Conservation (phyloP, 2,329 filamentous ascomycete species). For the Eurotiales sp. region DNA sequence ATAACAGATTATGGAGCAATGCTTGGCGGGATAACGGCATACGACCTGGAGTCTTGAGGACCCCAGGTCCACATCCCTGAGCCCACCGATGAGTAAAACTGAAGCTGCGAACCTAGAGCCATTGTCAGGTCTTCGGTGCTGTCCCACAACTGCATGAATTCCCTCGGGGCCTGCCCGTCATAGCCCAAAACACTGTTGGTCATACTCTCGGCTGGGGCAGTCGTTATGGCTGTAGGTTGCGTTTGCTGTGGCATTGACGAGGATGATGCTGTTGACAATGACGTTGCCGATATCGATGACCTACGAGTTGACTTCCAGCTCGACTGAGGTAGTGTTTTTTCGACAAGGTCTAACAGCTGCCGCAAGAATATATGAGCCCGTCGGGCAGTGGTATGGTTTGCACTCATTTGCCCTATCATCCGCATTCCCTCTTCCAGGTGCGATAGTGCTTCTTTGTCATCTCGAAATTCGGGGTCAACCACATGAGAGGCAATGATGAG, state of each 20-base stretch:
- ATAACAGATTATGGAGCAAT: slow-evolving; percentile 3
- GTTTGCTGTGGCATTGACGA: slow-evolving; percentile 1
- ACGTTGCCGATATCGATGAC: slow-evolving; percentile 2
- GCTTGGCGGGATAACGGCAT: background rate
- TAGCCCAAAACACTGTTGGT: background rate
- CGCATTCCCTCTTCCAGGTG: slow-evolving; percentile 15
- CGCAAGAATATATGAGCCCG: slow-evolving; percentile 14
- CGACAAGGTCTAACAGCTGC: slow-evolving; percentile 12
- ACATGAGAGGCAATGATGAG: slow-evolving; percentile 15
- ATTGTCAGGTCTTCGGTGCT: slow-evolving; percentile 10
- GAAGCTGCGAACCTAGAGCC: slow-evolving; percentile 11
- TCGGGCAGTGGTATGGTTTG: slow-evolving; percentile 13
- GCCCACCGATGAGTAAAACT: slow-evolving; percentile 11
- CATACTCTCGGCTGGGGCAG: background rate
- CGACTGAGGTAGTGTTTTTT: slow-evolving; percentile 6
- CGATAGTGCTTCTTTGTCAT: slow-evolving; percentile 13
- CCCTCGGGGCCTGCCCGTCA: slow-evolving; percentile 2
- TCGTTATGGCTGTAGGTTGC: background rate
- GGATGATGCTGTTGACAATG: background rate
- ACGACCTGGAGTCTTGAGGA: slow-evolving; percentile 1
- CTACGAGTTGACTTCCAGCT: background rate
- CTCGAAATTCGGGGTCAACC: slow-evolving; percentile 11
- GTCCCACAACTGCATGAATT: slow-evolving; percentile 15
- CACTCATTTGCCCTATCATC: slow-evolving; percentile 15
- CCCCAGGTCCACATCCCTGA: slow-evolving; percentile 14